These are phyloP conservation scores for Exophiala spinifera DNA, from an alignment of 2,329 filamentous ascomycete species.

Conservation along the genomic window DNA sequence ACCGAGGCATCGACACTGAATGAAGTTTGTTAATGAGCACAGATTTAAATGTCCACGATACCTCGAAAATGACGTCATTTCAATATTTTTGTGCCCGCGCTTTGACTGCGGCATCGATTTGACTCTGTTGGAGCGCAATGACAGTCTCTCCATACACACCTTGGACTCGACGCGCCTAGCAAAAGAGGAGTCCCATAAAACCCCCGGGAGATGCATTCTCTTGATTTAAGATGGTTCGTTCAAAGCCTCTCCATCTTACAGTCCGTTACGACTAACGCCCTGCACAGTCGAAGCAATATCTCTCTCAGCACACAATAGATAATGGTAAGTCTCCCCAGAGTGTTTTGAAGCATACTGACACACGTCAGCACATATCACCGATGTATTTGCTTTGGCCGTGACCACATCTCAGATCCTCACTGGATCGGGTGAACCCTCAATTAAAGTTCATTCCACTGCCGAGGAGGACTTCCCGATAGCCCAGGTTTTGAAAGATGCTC, in stretches of 20 bases:
- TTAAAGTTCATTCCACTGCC: conserved; percentile 79
- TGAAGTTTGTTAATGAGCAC: neutral
- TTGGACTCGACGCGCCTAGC: neutral
- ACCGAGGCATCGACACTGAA: neutral
- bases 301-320: conserved; percentile 87
- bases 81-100: neutral
- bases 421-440: conserved; percentile 75
- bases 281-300: conserved; percentile 90
- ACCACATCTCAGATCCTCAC: conserved; percentile 74
- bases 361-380: conserved; percentile 70
- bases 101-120: no score
- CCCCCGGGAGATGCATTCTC: no score
- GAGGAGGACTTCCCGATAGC: conserved; percentile 69
- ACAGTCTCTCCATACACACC: neutral
- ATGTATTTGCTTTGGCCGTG: conserved; percentile 79
- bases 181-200: neutral
- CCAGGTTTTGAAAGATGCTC: conserved; percentile 75
- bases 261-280: conserved; percentile 10
- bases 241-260: conserved; percentile 12
- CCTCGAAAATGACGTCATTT: conserved; percentile 19
- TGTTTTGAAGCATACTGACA: conserved; percentile 27
- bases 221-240: conserved; percentile 12
- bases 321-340: conserved; percentile 58
- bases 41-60: neutral
- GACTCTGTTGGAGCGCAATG: neutral